Evolutionary conservation across 2,329 filamentous ascomycete species (phyloP).

Genomic region (Daldinia sp.): DNA sequence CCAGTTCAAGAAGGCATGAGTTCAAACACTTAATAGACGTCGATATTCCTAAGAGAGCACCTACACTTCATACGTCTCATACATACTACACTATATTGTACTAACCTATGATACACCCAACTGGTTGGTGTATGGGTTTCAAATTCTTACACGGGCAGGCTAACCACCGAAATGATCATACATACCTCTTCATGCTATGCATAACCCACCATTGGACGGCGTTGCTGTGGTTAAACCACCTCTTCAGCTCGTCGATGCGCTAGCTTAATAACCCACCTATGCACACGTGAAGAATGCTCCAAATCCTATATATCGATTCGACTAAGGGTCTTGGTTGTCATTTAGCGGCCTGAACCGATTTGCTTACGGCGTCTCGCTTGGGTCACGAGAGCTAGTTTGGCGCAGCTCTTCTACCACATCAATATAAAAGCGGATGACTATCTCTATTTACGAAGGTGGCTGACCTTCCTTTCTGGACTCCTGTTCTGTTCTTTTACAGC

Average conservation of each 20-base stretch:
- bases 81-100: not conserved
- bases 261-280: slow-evolving; percentile 10
- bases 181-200: slow-evolving; percentile 23
- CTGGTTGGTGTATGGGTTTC: slow-evolving; percentile 2
- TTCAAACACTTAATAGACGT: not conserved
- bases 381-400: slow-evolving; percentile 39
- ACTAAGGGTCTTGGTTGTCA: slow-evolving; percentile 31
- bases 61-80: not conserved
- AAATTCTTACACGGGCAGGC: slow-evolving; percentile 17
- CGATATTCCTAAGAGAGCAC: not conserved
- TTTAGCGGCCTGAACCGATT: slow-evolving; percentile 32
- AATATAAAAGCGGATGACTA: slow-evolving; percentile 41
- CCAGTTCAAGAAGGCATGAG: not conserved
- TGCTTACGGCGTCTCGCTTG: slow-evolving; percentile 34
- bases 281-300: slow-evolving; percentile 26
- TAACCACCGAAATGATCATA: slow-evolving; percentile 27
- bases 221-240: slow-evolving; percentile 13
- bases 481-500: slow-evolving; percentile 14
- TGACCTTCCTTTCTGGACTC: slow-evolving; percentile 44
- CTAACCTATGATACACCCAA: not conserved
- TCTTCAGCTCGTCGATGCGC: slow-evolving; percentile 13
- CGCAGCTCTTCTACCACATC: slow-evolving; percentile 35
- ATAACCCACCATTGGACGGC: slow-evolving; percentile 15
- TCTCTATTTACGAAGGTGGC: slow-evolving; percentile 35
- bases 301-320: slow-evolving; percentile 29